Conservation (phyloP, 1,139 yeast genomes). For the Protomyces pachydermus region DNA sequence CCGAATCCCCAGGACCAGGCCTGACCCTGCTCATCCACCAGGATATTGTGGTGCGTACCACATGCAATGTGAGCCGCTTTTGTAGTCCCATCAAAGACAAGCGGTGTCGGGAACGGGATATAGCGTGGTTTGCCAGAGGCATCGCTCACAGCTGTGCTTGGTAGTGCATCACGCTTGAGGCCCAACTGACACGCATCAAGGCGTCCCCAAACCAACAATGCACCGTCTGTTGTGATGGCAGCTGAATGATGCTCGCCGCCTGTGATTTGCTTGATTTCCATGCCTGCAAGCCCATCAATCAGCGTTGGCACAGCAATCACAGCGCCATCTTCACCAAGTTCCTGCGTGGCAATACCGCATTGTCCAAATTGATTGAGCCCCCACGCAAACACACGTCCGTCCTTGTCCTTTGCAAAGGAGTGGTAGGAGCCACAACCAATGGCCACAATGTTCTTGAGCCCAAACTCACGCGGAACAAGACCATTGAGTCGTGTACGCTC, state of each 20-base stretch:
- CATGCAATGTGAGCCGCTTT: slow-evolving; percentile 61
- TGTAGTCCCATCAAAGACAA: slow-evolving; percentile 48
- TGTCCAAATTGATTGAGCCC: slow-evolving; percentile 96
- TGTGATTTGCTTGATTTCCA: slow-evolving; percentile 57
- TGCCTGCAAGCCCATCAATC: slow-evolving; percentile 55
- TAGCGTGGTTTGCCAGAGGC: slow-evolving; percentile 76
- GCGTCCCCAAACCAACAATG: slow-evolving; percentile 80
- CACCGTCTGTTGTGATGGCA: slow-evolving; percentile 66
- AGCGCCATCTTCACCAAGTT: slow-evolving; percentile 72
- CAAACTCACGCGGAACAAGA: slow-evolving; percentile 67
- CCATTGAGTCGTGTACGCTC: slow-evolving; percentile 70
- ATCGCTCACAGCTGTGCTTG: slow-evolving; percentile 67
- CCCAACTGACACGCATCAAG: slow-evolving; percentile 92
- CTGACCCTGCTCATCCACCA: slow-evolving; percentile 72
- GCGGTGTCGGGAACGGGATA: slow-evolving; percentile 70
- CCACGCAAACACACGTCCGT: slow-evolving; percentile 76
- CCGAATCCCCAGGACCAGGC: slow-evolving; percentile 97
- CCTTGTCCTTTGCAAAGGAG: slow-evolving; percentile 79
- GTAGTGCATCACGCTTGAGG: slow-evolving; percentile 57
- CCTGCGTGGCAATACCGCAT: slow-evolving; percentile 64
- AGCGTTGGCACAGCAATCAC: slow-evolving; percentile 66
- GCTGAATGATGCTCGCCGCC: slow-evolving; percentile 95
- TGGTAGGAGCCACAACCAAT: slow-evolving; percentile 94
- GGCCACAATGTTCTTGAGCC: slow-evolving; percentile 62
- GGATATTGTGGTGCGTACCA: slow-evolving; percentile 91